Base-by-base conservation (phyloP, 495 filamentous ascomycete genomes). In the Pyrenopolyporus hunteri region DNA sequence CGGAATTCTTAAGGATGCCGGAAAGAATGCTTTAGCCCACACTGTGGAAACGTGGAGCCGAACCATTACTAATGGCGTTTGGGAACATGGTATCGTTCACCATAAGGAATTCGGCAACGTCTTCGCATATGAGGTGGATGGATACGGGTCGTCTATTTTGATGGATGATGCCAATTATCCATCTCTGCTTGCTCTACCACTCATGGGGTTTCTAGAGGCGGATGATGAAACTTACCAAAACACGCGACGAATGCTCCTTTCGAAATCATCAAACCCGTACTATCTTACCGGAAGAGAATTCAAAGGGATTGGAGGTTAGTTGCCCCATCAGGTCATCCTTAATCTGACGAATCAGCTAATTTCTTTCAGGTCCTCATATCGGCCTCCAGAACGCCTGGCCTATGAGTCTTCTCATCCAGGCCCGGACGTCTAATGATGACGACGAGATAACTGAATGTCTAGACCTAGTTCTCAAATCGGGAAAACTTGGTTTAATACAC, bases 151-250 rank as follows among this genome's bases (percentile, higher is more conserved):
- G 9, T 81, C 85, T 3, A 89, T 96, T 45, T 73, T 98, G 25
- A 98, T 98, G 94, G 94, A 99, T 64, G 94, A 99, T 70, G 94
- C 94, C 9, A 99, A 99, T 63, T 83, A 98, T 31, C 94, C 94
- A 1, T 96, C 92, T 0, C 76, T 99, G 7, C 80, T 99, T 1
- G 86, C 93, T 14, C 79, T 99, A 8, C 94, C 94, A 1, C 77
- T 93, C 17, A 82, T 98, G 64, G 94, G 93, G 13, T 99, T 96
- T 71, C 76, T 96, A 6, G 74, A 82, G 10, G 67, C 63, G 6
- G 71, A 82, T 32, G 85, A 99, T 44, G 64, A 76, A 31, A 85
- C 87, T 0, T 99, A 99, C 69, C 79, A 87, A 66, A 97, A 97
- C 70, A 99, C 95, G 0, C 83, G 94, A 62, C 89, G 85, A 69